Base-by-base conservation (phyloP, 257 asterid species). In the Mitragyna speciosa region DNA sequence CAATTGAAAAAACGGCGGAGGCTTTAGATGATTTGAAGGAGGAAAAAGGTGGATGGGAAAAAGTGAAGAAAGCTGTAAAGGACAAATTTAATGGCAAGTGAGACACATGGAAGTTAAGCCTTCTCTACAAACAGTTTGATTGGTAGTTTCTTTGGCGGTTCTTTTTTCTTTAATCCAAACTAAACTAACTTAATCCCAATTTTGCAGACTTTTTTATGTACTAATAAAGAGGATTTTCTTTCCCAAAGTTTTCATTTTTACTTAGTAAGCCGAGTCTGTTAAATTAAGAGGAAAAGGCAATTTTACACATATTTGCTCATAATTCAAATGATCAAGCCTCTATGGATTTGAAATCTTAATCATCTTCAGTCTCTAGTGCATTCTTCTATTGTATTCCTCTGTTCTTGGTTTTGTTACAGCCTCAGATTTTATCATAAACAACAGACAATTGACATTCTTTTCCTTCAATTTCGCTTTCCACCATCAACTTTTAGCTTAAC, bases 1-100 rank as follows among this genome's bases (percentile, higher is more conserved):
- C 92, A 33, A 68, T 91, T 5, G 97, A 91, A 52, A 86, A 85
- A 26, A 93, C 91, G 64, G 77, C 95, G 7, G 88, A 92, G n/a
- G 59, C 12, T 41, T 11, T 43, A 56, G 87, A 84, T 1, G 82
- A 86, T 7, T 76, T 26, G 39, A 45, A 77, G 66, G 81, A 70
- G 59, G 64, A 87, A 22, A 87, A 90, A 70, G 89, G 89, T 4
- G 67, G 84, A 36, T 86, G 91, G 84, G 92, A 93, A 73, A 86
- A 91, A 4, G 90, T 86, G 48, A 93, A 90, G 84, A 88, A 79
- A 3, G 92, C 87, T 0, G 73, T 84, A 22, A 71, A 75, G 30
- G 72, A 41, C 33, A 76, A 61, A 76, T 61, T 1, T 6, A 61
- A 76, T n/a, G 59, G 19, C 19, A 61, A 76, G 41, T 75, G 64